Conservation (phyloP, 2,329 filamentous ascomycete species). For the Sarocladium brachiariae region DNA sequence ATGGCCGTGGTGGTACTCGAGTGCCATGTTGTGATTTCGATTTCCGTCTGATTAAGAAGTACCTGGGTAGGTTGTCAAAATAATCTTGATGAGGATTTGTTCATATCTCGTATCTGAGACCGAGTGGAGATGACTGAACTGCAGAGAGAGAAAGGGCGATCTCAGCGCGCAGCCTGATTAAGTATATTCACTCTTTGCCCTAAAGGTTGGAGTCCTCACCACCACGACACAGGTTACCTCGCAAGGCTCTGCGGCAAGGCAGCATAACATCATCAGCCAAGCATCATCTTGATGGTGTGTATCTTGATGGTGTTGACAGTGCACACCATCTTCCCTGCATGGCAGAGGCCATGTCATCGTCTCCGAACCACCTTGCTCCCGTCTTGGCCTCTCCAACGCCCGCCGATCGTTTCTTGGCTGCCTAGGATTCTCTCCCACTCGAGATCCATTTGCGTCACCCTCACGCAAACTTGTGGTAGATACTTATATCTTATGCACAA, state of each 20-base stretch:
- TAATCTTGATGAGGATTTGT: no score
- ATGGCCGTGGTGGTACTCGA: slow-evolving; percentile 25
- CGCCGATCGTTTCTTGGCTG: neutral
- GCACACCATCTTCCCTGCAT: neutral
- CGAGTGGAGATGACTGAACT: no score
- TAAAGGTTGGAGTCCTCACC: neutral
- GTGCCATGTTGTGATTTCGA: slow-evolving; percentile 8
- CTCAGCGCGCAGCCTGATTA: neutral
- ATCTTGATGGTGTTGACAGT: neutral
- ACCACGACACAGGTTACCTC: neutral
- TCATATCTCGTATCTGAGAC: neutral
- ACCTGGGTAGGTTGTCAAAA: no score
- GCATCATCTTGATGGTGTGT: no score
- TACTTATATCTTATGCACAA: neutral
- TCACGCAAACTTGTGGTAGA: neutral
- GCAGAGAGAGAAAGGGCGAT: no score
- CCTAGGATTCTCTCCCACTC: neutral
- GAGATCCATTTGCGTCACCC: neutral
- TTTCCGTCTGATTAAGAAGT: neutral
- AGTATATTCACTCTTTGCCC: neutral
- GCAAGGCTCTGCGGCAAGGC: slow-evolving; percentile 4
- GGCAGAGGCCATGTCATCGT: neutral
- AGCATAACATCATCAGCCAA: slow-evolving; percentile 8
- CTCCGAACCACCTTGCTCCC: neutral
- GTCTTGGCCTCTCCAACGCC: neutral